Percentiles rank a stretch among this genome's conserved stretches.
Evolutionary conservation across 176 grass and related monocot genomes (phyloP).

Genomic region (Hordeum vulgare): MorexV3_pseudomolecules_assembly NC_058519.1:629405273-629405772

Average conservation of each 20-base stretch:
- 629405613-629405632: not conserved
- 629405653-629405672: slow-evolving; percentile 3
- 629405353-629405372: not conserved
- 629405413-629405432: not conserved
- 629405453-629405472: not conserved
- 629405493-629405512: slow-evolving; percentile 1
- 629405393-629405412: not conserved
- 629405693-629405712: not conserved
- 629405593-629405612: not conserved
- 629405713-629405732: not conserved
- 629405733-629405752: not conserved
- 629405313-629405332: not conserved
- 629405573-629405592: not conserved
- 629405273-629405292: not conserved
- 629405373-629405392: not conserved
- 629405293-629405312: not conserved
- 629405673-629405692: slow-evolving; percentile 2
- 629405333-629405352: not conserved
- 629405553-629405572: not conserved
- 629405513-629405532: too few relatives aligned
- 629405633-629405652: not conserved
- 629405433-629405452: not conserved
- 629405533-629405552: too few relatives aligned
- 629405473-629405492: not conserved
- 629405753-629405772: not conserved